A percentile compares a stretch with the other conserved stretches of the same genome.
Conservation (phyloP, 768 basidiomycete species). For the Cystobasidium ongulense region DNA sequence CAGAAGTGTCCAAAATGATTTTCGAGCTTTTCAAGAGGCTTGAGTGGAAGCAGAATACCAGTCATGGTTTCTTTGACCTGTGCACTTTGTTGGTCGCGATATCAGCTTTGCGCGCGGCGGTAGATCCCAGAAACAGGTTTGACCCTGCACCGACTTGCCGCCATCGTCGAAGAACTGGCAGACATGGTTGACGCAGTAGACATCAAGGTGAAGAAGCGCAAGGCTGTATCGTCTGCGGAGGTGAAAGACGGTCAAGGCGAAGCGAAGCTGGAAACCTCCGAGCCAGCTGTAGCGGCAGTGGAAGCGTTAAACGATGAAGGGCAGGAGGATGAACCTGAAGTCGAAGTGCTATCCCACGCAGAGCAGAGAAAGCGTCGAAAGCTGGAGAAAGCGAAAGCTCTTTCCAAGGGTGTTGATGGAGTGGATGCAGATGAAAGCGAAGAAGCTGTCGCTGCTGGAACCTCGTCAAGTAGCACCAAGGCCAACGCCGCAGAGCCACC, state of each 20-base stretch:
- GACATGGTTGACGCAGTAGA: neutral
- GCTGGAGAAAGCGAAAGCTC: conserved; percentile 34
- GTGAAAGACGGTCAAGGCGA: neutral
- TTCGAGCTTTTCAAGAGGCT: too few relatives aligned
- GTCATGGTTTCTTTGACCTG: too few relatives aligned
- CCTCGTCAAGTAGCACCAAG: conserved; percentile 51
- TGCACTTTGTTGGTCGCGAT: too few relatives aligned
- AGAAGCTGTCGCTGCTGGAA: conserved; percentile 28
- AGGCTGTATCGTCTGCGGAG: neutral
- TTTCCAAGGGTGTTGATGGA: conserved; percentile 25
- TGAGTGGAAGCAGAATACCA: too few relatives aligned
- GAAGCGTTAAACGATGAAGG: neutral
- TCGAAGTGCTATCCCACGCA: conserved; percentile 25
- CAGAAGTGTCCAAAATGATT: too few relatives aligned
- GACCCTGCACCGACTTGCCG: neutral
- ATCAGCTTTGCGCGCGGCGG: too few relatives aligned
- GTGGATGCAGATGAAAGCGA: conserved; percentile 41
- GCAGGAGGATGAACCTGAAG: conserved; percentile 19
- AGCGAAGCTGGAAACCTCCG: neutral
- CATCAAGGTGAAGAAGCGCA: neutral
- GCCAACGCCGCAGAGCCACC: conserved; percentile 34
- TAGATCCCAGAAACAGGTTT: too few relatives aligned
- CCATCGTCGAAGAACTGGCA: neutral
- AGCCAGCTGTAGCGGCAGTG: neutral
- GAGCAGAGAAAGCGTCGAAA: conserved; percentile 28